phyloP scores from a whole-genome alignment of 2,329 filamentous ascomycete species.

The Pseudogymnoascus pannorum region DNA sequence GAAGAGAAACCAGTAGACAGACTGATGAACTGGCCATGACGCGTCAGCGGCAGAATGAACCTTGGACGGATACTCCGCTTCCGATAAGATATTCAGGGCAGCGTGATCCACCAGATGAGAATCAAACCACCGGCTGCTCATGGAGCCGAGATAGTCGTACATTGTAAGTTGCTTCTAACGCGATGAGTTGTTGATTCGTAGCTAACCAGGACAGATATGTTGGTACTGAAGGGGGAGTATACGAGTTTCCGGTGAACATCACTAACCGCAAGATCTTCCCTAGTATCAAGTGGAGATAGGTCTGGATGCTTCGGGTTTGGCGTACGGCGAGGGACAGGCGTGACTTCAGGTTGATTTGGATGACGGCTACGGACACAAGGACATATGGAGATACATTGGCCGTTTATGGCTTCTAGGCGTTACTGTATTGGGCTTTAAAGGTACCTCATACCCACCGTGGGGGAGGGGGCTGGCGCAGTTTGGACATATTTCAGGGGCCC shows the following conservation, averaged over 20 bases:
- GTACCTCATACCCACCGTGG: neutral
- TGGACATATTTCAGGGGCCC: neutral
- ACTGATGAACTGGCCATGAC: conserved; percentile 6
- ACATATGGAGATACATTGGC: neutral
- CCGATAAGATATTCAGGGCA: conserved; percentile 18
- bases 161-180: conserved; percentile 40
- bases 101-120: conserved; percentile 22
- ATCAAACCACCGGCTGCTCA: conserved; percentile 49
- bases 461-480: neutral
- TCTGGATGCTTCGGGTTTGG: neutral
- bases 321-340: conserved; percentile 1
- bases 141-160: conserved; percentile 56
- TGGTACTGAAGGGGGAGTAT: conserved; percentile 65
- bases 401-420: neutral
- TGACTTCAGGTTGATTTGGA: neutral
- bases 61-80: conserved; percentile 14
- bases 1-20: conserved; percentile 23
- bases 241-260: conserved; percentile 63
- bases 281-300: conserved; percentile 45
- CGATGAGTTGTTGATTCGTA: neutral
- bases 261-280: conserved; percentile 53
- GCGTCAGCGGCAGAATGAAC: conserved; percentile 1
- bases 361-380: neutral
- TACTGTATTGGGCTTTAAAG: neutral
- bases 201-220: conserved; percentile 42